Percentiles rank a stretch among this genome's conserved stretches.
phyloP scores from a whole-genome alignment of 2,329 filamentous ascomycete genomes.

The Chaetoscypha palmicola region DNA sequence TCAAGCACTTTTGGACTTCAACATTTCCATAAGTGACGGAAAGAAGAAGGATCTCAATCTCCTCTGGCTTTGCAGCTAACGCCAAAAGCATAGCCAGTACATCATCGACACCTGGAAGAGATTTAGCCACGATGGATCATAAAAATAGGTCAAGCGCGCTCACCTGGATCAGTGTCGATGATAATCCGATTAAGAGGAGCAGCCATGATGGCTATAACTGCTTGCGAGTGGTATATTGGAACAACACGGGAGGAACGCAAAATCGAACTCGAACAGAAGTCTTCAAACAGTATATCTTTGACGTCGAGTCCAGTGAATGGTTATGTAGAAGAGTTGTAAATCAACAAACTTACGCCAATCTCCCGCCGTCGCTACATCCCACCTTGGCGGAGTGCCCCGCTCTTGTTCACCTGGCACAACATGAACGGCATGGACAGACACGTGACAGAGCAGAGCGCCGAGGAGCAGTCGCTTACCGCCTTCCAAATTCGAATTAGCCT shows the following conservation, averaged over 20 bases:
- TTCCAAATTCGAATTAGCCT: no score
- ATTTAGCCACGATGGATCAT: slow-evolving; percentile 8
- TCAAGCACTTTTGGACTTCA: slow-evolving; percentile 75
- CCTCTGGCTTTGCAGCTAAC: slow-evolving; percentile 71
- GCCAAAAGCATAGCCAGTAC: slow-evolving; percentile 82
- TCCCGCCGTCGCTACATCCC: no score
- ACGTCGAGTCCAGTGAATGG: no score
- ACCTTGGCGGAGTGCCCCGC: no score
- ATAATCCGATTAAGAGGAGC: slow-evolving; percentile 71
- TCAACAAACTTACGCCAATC: no score
- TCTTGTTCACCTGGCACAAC: no score
- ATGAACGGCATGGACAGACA: no score
- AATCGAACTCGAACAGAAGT: neutral
- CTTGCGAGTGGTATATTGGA: neutral
- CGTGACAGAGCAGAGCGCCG: no score
- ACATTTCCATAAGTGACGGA: slow-evolving; percentile 95
- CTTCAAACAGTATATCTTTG: no score
- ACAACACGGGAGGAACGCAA: neutral
- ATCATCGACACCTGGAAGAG: slow-evolving; percentile 72
- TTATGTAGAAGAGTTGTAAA: no score
- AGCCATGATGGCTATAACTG: slow-evolving; percentile 38
- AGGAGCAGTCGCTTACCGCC: no score
- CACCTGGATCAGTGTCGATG: slow-evolving; percentile 92
- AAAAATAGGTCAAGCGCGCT: slow-evolving; percentile 26
- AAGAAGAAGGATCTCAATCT: slow-evolving; percentile 78